phyloP scores from a whole-genome alignment of 768 basidiomycete species.

The Coprinellus micaceus region DNA sequence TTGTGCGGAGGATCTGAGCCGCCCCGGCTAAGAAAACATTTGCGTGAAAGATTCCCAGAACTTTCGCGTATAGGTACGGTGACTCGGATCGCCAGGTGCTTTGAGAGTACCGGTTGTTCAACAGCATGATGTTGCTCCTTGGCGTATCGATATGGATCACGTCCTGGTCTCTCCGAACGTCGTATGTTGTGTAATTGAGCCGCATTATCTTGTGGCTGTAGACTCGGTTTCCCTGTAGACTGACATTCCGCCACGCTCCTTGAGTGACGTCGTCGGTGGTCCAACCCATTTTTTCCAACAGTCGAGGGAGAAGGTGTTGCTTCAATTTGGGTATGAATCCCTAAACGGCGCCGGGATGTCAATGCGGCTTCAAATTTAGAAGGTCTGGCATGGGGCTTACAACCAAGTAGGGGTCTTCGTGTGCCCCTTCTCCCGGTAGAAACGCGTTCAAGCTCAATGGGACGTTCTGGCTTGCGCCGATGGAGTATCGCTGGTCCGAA shows the following conservation, averaged over 20 bases:
- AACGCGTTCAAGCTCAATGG: too few species aligned
- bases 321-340: constrained; percentile 1
- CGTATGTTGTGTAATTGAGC: constrained; percentile 11
- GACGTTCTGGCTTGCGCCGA: too few species aligned
- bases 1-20: too few species aligned
- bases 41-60: constrained; percentile 11
- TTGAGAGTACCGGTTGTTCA: not conserved
- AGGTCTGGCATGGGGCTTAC: too few species aligned
- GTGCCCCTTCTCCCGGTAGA: too few species aligned
- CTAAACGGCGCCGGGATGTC: too few species aligned
- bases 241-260: not conserved
- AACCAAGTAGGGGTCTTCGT: too few species aligned
- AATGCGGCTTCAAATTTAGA: too few species aligned
- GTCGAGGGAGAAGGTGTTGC: not conserved
- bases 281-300: not conserved
- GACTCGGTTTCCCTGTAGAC: constrained; percentile 1
- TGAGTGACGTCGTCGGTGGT: not conserved
- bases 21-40: too few species aligned
- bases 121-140: constrained; percentile 3
- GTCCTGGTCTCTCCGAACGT: constrained; percentile 1
- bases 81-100: not conserved
- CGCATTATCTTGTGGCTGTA: not conserved
- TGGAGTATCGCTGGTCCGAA: too few species aligned
- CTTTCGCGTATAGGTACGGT: constrained; percentile 7
- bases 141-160: constrained; percentile 3